These are phyloP conservation scores for Domatiomyces globalis DNA, from an alignment of 2,329 filamentous ascomycete genomes.

Conservation along the genomic window DNA sequence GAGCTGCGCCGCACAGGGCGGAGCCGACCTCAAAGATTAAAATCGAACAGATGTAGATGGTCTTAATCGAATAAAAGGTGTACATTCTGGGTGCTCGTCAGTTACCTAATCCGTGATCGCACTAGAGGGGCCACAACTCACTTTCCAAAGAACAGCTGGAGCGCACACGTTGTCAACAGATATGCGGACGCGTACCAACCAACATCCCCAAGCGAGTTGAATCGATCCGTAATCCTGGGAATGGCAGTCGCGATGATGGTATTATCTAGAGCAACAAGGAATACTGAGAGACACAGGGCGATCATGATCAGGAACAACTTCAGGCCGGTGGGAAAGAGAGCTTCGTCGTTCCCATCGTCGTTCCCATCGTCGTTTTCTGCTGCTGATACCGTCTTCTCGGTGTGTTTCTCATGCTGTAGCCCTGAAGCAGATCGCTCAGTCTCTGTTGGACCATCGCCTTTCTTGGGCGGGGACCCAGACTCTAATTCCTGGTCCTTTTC, in stretches of 20 bases:
- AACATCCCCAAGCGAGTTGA: conserved; percentile 17
- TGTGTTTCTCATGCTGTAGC: neutral
- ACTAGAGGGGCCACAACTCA: conserved; percentile 1
- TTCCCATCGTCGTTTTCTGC: neutral
- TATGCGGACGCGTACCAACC: conserved; percentile 19
- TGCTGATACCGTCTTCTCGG: neutral
- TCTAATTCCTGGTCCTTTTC: conserved; percentile 6
- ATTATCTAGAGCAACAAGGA: conserved; percentile 26
- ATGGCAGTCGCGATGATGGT: conserved; percentile 25
- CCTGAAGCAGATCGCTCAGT: neutral
- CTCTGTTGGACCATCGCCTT: neutral
- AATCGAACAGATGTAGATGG: conserved; percentile 27
- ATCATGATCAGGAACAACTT: conserved; percentile 25
- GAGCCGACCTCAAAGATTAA: conserved; percentile 33
- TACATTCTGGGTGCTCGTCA: conserved; percentile 32
- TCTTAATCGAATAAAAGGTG: conserved; percentile 34
- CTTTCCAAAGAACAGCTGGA: conserved; percentile 19
- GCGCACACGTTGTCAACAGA: conserved; percentile 17
- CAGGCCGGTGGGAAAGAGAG: conserved; percentile 23
- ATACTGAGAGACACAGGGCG: conserved; percentile 26
- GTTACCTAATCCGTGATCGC: conserved; percentile 7
- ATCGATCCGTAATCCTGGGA: conserved; percentile 18
- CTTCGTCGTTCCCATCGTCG: conserved; percentile 19
- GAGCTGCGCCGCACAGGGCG: conserved; percentile 27
- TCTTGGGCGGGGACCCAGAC: neutral